A percentile compares a stretch with the other conserved stretches of the same genome.
Conservation (phyloP, 495 filamentous ascomycete genomes). For the Delitschia confertaspora region DNA sequence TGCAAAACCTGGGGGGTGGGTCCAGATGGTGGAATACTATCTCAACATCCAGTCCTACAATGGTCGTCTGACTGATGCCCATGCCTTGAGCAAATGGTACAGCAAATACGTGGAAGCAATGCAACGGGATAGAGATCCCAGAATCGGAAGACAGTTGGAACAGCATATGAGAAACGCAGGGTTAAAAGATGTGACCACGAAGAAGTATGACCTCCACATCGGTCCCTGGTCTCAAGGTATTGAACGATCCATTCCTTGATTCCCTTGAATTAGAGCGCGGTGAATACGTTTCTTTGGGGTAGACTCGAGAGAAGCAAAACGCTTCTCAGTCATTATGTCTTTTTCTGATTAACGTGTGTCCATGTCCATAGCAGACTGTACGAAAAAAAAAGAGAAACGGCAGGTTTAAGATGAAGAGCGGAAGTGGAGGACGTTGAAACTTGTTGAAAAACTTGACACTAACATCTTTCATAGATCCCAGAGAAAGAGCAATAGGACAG, state of each 20-base stretch:
- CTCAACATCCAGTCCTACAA: conserved; percentile 86
- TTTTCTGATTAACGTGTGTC: no score
- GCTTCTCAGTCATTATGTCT: no score
- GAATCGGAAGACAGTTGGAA: conserved; percentile 27
- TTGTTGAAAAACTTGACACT: not conserved
- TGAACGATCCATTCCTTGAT: no score
- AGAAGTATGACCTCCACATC: conserved; percentile 17
- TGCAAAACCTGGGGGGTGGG: conserved; percentile 67
- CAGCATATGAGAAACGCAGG: conserved; percentile 15
- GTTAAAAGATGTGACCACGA: conserved; percentile 13
- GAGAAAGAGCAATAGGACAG: conserved; percentile 15
- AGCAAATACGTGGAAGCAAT: conserved; percentile 26
- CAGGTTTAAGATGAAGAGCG: no score
- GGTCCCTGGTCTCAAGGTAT: conserved; percentile 23
- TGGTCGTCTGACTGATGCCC: conserved; percentile 57
- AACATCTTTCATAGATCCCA: conserved; percentile 16
- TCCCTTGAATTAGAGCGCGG: no score
- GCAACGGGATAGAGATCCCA: conserved; percentile 26
- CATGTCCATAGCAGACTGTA: no score
- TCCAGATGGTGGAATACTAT: conserved; percentile 85
- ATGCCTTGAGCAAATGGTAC: conserved; percentile 29
- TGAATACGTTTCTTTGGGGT: no score
- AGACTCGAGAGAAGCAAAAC: no score
- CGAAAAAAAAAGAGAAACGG: no score
- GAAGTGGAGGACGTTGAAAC: not conserved